Percentiles rank a stretch among this genome's conserved stretches.
phyloP scores from a whole-genome alignment of 2,329 filamentous ascomycete species.

The Calonectria henricotiae region DNA sequence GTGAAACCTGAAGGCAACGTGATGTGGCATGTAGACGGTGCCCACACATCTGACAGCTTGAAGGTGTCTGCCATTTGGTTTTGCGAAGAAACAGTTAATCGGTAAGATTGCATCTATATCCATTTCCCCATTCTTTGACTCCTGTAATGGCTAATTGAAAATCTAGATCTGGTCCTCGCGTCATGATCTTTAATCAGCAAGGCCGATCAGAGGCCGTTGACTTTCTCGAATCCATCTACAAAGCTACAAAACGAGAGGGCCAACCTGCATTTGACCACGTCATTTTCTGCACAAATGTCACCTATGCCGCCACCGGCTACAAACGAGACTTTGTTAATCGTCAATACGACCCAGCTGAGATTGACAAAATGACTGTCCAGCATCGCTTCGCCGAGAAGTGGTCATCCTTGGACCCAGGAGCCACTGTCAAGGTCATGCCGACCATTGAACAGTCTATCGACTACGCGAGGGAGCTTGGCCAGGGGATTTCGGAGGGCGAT shows the following conservation, averaged over 20 bases:
- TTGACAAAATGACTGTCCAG: constrained; percentile 69
- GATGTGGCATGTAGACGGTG: constrained; percentile 92
- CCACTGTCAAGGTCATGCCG: constrained; percentile 65
- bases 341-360: constrained; percentile 68
- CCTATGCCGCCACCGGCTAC: constrained; percentile 67
- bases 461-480: constrained; percentile 60
- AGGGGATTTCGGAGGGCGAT: constrained; percentile 53
- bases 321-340: constrained; percentile 73
- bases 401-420: constrained; percentile 64
- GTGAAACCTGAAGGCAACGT: constrained; percentile 71
- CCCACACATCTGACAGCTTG: constrained; percentile 93
- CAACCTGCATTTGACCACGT: constrained; percentile 76
- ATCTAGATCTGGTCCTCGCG: constrained; percentile 59
- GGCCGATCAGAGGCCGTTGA: constrained; percentile 69
- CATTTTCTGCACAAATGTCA: constrained; percentile 87
- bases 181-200: constrained; percentile 92
- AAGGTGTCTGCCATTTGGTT: constrained; percentile 89
- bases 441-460: constrained; percentile 73
- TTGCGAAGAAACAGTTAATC: constrained; percentile 64
- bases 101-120: constrained; percentile 47
- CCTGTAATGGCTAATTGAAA: background rate
- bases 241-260: constrained; percentile 54
- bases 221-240: constrained; percentile 68
- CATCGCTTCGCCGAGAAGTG: constrained; percentile 70
- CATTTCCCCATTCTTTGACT: background rate